Evolutionary conservation across 176 grass and related monocot genomes (phyloP), one percentile per base, ranked within the genome.

Genomic region (Alloteropsis semialata): DNA sequence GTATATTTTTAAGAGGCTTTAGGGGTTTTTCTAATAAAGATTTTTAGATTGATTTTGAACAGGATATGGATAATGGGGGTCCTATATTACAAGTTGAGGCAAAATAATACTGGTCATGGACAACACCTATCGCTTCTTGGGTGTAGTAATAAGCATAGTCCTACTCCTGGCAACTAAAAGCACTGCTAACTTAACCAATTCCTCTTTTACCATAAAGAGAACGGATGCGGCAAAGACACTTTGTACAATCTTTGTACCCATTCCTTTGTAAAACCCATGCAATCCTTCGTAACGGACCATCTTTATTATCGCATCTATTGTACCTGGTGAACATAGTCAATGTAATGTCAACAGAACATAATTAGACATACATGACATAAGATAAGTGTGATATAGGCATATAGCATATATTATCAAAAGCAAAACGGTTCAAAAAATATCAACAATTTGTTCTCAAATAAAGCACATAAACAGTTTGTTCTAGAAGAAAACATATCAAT

Each of bases 161-260:
- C 91, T 95, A 78, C 85, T 92, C 62, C 81, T 87, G 41, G 82
- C 84, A 83, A 98, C 65, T 64, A 93, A 92, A 65, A 98, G 39
- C 81, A 92, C 78, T 30, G 82, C 92, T 45, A 92, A 74, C 83
- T 93, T 96, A 34, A 98, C 96, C 39, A 98, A 74, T 68, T 98
- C 96, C 78, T 95, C 96, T 88, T 98, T 98, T 25, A 90, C 85
- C 96, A 98, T 96, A 76, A 98, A 98, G 62, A 98, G 93, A 77
- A 98, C 96, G 9, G 96, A 98, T 82, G 96, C 93, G 21, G 92
- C 87, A 85, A 98, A 89, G 27, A 98, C 96, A 87, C 96, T 98
- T 25, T 98, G 96, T 69, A 98, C 91, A 88, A 98, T 98, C 78
- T 98, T 98, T 62, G 96, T 98, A 15, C 96, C 96, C 96, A 98